These are phyloP conservation scores for Pseudogymnoascus sp. DNA, from an alignment of 2,329 filamentous ascomycete species.

Conservation along the genomic window DNA sequence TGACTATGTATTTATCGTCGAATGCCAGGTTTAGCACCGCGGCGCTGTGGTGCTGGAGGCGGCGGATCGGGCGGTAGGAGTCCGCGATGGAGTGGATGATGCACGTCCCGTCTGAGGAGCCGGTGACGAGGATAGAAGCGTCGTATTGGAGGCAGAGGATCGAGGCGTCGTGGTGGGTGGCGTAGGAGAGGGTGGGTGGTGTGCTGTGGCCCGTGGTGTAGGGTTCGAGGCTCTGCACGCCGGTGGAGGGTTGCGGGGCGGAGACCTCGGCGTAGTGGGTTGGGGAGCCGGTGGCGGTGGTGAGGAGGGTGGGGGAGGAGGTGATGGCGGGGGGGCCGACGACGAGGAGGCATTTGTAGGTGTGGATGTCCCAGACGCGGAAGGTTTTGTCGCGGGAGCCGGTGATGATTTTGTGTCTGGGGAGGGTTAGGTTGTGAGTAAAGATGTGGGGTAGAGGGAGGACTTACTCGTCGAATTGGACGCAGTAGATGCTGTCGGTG, in stretches of 20 bases:
- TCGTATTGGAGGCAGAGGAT: constrained; percentile 96
- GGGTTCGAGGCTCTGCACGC: constrained; percentile 32
- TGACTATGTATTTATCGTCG: constrained; percentile 85
- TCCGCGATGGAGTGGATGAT: constrained; percentile 82
- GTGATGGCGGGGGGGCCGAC: constrained; percentile 70
- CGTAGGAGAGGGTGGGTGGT: constrained; percentile 48
- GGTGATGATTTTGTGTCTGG: constrained; percentile 85
- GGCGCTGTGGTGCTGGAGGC: constrained; percentile 69
- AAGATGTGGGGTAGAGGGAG: background rate
- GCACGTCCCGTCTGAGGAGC: constrained; percentile 84
- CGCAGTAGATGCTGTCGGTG: constrained; percentile 91
- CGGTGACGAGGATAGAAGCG: constrained; percentile 83
- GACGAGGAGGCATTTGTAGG: constrained; percentile 72
- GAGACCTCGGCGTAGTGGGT: constrained; percentile 45
- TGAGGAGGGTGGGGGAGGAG: constrained; percentile 41
- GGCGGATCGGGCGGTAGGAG: constrained; percentile 69
- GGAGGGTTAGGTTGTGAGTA: constrained; percentile 28
- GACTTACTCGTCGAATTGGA: constrained; percentile 90
- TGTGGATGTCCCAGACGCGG: constrained; percentile 90
- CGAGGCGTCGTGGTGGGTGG: constrained; percentile 74
- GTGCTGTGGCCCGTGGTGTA: constrained; percentile 33
- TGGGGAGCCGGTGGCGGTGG: constrained; percentile 41
- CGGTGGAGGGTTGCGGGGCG: constrained; percentile 29
- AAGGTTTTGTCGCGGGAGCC: constrained; percentile 94
- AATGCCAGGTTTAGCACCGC: constrained; percentile 93